Percentiles rank a stretch among this genome's conserved stretches.
Evolutionary conservation across 2,329 filamentous ascomycete genomes (phyloP).

Genomic region (Aspergillus aculeatinus): DNA sequence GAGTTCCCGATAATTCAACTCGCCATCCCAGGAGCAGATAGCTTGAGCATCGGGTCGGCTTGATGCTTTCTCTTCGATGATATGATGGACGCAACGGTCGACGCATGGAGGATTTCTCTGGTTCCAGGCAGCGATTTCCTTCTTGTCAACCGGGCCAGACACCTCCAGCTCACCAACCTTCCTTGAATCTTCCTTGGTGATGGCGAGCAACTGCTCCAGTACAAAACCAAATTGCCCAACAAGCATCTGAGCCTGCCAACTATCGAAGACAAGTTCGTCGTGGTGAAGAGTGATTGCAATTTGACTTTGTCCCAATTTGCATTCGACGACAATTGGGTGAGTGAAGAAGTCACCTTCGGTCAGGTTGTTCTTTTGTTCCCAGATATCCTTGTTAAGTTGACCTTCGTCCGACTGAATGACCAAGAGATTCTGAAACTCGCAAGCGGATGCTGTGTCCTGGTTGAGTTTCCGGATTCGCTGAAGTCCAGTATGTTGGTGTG

Average conservation of each 20-base stretch:
- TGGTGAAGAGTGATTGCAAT: slow-evolving; percentile 65
- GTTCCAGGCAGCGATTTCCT: slow-evolving; percentile 36
- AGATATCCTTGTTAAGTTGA: slow-evolving; percentile 26
- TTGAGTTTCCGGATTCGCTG: slow-evolving; percentile 56
- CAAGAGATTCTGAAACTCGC: slow-evolving; percentile 49
- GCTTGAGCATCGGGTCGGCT: slow-evolving; percentile 31
- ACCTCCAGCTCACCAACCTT: slow-evolving; percentile 33
- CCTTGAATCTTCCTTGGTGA: slow-evolving; percentile 20
- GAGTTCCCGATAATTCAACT: slow-evolving; percentile 34
- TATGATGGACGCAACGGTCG: slow-evolving; percentile 34
- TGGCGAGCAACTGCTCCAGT: slow-evolving; percentile 33
- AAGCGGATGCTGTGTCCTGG: slow-evolving; percentile 45
- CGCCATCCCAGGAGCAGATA: slow-evolving; percentile 38
- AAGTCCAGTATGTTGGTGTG: slow-evolving; percentile 63
- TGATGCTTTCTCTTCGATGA: slow-evolving; percentile 28
- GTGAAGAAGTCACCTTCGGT: slow-evolving; percentile 58
- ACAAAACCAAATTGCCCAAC: slow-evolving; percentile 51
- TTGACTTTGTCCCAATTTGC: slow-evolving; percentile 54
- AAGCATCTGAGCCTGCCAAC: slow-evolving; percentile 54
- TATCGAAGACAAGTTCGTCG: slow-evolving; percentile 59
- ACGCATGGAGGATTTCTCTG: slow-evolving; percentile 22
- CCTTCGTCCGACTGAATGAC: slow-evolving; percentile 41
- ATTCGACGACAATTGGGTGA: slow-evolving; percentile 66
- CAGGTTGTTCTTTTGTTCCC: slow-evolving; percentile 46
- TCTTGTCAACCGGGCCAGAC: slow-evolving; percentile 35